Evolutionary conservation across 805 yeast genomes (phyloP).

Genomic region (Wickerhamiella nectarea): DNA sequence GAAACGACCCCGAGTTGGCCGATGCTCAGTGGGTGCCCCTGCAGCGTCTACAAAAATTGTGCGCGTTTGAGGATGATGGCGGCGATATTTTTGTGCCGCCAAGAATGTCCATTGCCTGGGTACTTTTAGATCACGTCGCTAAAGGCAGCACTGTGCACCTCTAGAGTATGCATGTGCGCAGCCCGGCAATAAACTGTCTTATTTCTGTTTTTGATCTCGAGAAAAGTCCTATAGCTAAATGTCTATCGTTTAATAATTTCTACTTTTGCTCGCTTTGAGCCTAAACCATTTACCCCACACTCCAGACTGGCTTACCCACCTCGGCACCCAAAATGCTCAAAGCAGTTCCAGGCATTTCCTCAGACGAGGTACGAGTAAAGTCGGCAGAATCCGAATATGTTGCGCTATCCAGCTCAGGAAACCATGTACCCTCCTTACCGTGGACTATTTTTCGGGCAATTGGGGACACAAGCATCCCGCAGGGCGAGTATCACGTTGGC

Average conservation of each 20-base stretch:
- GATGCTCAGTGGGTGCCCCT: conserved; percentile 80
- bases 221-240: too few relatives aligned
- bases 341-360: conserved; percentile 1
- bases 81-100: conserved; percentile 23
- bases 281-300: too few relatives aligned
- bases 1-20: conserved; percentile 71
- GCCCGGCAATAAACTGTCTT: too few relatives aligned
- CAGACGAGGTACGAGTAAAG: conserved; percentile 2
- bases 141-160: conserved; percentile 2
- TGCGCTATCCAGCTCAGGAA: conserved; percentile 6
- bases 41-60: conserved; percentile 34
- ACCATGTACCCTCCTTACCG: conserved; percentile 2
- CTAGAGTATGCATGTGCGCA: neutral
- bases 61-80: conserved; percentile 8
- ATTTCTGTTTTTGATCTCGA: too few relatives aligned
- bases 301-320: too few relatives aligned
- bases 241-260: too few relatives aligned
- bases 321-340: conserved; percentile 5
- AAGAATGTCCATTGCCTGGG: conserved; percentile 26
- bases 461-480: neutral
- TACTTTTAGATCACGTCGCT: conserved; percentile 17
- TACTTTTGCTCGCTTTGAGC: too few relatives aligned
- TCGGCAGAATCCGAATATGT: neutral
- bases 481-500: neutral
- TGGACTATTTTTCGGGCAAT: conserved; percentile 10